These are phyloP conservation scores for Lippia alba DNA, from an alignment of 305 asterid species.

Conservation along the genomic window DNA sequence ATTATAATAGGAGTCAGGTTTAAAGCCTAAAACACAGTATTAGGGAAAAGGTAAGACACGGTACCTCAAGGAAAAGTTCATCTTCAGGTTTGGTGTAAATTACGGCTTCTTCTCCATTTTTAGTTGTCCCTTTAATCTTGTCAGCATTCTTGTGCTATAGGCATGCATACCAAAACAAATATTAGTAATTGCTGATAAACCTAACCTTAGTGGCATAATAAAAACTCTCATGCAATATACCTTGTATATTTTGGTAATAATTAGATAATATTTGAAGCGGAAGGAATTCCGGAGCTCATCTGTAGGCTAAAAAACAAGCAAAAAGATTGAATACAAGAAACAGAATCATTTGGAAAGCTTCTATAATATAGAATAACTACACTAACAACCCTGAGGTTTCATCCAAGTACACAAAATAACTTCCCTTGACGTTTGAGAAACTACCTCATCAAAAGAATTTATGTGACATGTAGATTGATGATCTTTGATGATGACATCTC, in stretches of 20 bases:
- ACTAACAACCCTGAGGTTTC: conserved; percentile 25
- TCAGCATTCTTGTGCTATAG: conserved; percentile 67
- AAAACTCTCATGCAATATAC: conserved; percentile 40
- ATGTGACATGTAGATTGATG: too few species aligned
- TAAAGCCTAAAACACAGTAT: conserved; percentile 20
- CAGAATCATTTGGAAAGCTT: not conserved
- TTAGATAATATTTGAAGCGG: conserved; percentile 69
- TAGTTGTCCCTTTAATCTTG: conserved; percentile 40
- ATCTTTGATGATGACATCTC: too few species aligned
- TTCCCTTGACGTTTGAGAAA: too few species aligned
- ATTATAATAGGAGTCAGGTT: conserved; percentile 34
- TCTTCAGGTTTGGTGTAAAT: conserved; percentile 79
- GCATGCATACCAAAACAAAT: conserved; percentile 24
- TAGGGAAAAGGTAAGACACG: conserved; percentile 9
- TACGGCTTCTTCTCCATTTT: conserved; percentile 55
- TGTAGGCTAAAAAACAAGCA: conserved; percentile 64
- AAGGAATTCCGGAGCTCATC: conserved; percentile 71
- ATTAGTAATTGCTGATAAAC: not conserved
- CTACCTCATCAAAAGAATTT: too few species aligned
- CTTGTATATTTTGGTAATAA: conserved; percentile 84
- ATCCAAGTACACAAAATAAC: too few species aligned
- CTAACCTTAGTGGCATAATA: conserved; percentile 1
- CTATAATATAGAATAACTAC: not conserved
- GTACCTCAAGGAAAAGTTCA: conserved; percentile 73
- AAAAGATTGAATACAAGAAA: conserved; percentile 28